phyloP scores from a whole-genome alignment of 2,329 filamentous ascomycete genomes.

The Colletotrichum sp. region DNA sequence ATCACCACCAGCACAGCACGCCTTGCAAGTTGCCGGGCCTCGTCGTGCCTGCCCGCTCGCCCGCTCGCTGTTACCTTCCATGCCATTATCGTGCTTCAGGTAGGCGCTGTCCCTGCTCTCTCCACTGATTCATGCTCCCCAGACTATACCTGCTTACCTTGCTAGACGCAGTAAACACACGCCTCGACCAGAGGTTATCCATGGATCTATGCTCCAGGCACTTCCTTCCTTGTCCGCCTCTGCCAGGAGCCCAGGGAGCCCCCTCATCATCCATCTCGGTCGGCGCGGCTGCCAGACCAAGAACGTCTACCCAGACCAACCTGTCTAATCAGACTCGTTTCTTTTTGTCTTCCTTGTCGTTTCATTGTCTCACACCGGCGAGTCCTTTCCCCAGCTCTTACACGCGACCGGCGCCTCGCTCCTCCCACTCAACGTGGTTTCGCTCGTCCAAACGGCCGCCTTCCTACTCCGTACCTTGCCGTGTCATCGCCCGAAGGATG shows the following conservation, averaged over 20 bases:
- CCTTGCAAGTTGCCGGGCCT: not conserved
- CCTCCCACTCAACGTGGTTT: not conserved
- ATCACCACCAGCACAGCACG: not conserved
- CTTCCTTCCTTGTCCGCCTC: not conserved
- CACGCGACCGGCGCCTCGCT: not conserved
- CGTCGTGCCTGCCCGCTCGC: not conserved
- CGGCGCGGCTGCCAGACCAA: not conserved
- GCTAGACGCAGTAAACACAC: not conserved
- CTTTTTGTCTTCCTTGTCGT: conserved; percentile 23
- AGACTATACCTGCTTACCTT: not conserved
- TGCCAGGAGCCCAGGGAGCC: not conserved
- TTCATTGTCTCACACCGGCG: not conserved
- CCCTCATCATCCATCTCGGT: not conserved
- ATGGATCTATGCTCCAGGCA: not conserved
- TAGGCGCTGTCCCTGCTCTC: not conserved
- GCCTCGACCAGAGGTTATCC: not conserved
- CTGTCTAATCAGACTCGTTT: not conserved
- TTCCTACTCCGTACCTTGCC: not conserved
- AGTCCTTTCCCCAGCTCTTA: not conserved
- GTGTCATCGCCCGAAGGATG: not conserved
- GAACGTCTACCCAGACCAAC: not conserved
- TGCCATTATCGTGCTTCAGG: not conserved
- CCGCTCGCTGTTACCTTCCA: not conserved
- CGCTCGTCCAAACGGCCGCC: not conserved
- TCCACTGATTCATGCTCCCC: not conserved